A percentile compares a stretch with the other conserved stretches of the same genome.
Conservation (phyloP, 371 early-diverging fungal species). For the Vairimorpha apis region DNA sequence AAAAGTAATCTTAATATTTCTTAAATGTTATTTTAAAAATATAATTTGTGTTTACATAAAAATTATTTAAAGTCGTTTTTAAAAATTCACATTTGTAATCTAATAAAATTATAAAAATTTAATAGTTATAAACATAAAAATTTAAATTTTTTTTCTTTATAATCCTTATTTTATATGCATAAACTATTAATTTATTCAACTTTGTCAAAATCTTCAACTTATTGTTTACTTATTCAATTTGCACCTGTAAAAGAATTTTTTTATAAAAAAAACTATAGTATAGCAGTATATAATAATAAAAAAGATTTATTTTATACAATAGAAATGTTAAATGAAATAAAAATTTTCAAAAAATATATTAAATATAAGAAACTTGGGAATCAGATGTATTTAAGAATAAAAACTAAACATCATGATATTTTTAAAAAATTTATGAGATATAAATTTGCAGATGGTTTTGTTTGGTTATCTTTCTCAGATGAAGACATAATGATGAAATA, state of each 20-base stretch:
- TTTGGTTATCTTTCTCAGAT: background rate
- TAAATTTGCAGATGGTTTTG: background rate
- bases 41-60: too few relatives aligned
- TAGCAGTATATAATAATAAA: background rate
- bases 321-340: slow-evolving; percentile 1
- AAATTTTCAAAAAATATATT: background rate
- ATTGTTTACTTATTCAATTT: background rate
- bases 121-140: too few relatives aligned
- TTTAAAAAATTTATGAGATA: background rate
- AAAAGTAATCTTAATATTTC: too few relatives aligned
- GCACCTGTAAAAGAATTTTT: background rate
- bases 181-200: background rate
- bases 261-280: background rate
- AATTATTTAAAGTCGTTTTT: too few relatives aligned
- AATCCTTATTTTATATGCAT: background rate
- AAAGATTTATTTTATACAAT: background rate
- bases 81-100: too few relatives aligned
- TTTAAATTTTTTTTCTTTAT: too few relatives aligned
- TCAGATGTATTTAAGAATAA: background rate
- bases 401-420: background rate
- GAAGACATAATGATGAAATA: slow-evolving; percentile 1
- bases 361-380: slow-evolving; percentile 3
- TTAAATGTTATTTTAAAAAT: too few relatives aligned
- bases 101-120: too few relatives aligned
- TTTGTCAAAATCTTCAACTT: background rate